A percentile compares a stretch with the other conserved stretches of the same genome.
These are phyloP conservation scores for Gonium pectorale DNA, from an alignment of 139 green algal genomes.

Conservation along the genomic window DNA sequence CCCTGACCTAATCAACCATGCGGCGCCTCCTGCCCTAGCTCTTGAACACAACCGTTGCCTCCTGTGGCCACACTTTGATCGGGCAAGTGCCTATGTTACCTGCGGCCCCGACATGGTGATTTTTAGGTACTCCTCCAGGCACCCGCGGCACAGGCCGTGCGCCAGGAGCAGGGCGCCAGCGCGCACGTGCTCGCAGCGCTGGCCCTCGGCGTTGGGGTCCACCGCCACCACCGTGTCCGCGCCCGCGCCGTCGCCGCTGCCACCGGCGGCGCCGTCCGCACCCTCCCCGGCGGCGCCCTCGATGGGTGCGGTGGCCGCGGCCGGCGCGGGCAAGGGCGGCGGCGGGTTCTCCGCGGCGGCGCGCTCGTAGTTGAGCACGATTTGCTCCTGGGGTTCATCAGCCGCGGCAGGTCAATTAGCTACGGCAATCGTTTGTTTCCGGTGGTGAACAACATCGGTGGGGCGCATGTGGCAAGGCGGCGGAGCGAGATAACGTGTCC, in stretches of 20 bases:
- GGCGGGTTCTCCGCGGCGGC: background rate
- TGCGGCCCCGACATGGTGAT: slow-evolving; percentile 1
- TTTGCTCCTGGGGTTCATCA: background rate
- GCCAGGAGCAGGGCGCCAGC: slow-evolving; percentile 35
- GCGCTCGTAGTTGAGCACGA: slow-evolving; percentile 24
- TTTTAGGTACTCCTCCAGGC: slow-evolving; percentile 48
- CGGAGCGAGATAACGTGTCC: too few species aligned
- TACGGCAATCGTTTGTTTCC: too few species aligned
- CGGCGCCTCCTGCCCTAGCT: too few species aligned
- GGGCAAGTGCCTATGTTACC: background rate
- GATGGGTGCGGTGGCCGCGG: background rate
- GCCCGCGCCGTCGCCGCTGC: background rate
- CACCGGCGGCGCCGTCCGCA: background rate
- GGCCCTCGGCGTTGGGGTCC: background rate
- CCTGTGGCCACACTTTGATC: background rate
- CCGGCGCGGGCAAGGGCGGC: background rate
- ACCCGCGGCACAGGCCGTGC: slow-evolving; percentile 50
- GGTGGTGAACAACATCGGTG: too few species aligned
- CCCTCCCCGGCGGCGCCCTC: background rate
- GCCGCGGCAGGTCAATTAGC: background rate
- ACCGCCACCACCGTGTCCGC: background rate
- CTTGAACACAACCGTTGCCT: background rate
- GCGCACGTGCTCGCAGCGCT: slow-evolving; percentile 41
- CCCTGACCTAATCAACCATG: too few species aligned
- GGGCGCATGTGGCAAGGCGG: too few species aligned